Conservation (phyloP, 768 basidiomycete genomes). For the Inosperma sp. region DNA sequence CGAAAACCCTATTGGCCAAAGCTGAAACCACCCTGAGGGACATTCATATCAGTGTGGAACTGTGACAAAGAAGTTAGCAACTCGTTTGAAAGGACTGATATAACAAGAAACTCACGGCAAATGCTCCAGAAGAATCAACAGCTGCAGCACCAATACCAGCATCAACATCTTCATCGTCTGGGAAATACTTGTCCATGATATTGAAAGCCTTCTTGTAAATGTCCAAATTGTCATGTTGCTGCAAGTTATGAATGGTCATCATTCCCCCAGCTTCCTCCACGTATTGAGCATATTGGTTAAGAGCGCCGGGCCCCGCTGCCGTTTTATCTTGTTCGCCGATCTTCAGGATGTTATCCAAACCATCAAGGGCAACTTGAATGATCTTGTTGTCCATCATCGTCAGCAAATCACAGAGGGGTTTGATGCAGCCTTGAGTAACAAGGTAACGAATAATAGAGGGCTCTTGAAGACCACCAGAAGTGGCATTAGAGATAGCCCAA, state of each 20-base stretch:
- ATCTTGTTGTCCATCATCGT: slow-evolving; percentile 99
- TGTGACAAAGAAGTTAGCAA: slow-evolving; percentile 25
- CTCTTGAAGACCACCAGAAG: slow-evolving; percentile 94
- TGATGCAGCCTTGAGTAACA: slow-evolving; percentile 96
- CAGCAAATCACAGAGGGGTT: slow-evolving; percentile 93
- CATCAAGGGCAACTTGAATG: slow-evolving; percentile 96
- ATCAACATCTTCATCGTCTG: slow-evolving; percentile 92
- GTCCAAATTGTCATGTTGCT: slow-evolving; percentile 98
- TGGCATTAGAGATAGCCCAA: slow-evolving; percentile 99
- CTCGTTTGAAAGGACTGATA: slow-evolving; percentile 10
- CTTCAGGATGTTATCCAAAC: slow-evolving; percentile 96
- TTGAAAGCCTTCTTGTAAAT: slow-evolving; percentile 99
- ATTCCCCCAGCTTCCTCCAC: slow-evolving; percentile 99
- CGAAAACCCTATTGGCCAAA: slow-evolving; percentile 60
- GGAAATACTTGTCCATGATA: slow-evolving; percentile 98
- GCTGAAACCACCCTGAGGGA: slow-evolving; percentile 94
- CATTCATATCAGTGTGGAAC: slow-evolving; percentile 83
- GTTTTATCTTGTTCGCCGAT: slow-evolving; percentile 95
- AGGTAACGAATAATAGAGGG: slow-evolving; percentile 97
- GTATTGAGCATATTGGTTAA: slow-evolving; percentile 89
- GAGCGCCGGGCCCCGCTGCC: slow-evolving; percentile 70
- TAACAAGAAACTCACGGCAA: slow-evolving; percentile 51
- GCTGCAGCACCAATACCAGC: slow-evolving; percentile 73
- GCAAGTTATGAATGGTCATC: slow-evolving; percentile 97
- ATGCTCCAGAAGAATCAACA: slow-evolving; percentile 68